Percentiles rank a stretch among this genome's conserved stretches.
Conservation (phyloP, 1,284 basidiomycete species). For the Coniophora puteana region DNA sequence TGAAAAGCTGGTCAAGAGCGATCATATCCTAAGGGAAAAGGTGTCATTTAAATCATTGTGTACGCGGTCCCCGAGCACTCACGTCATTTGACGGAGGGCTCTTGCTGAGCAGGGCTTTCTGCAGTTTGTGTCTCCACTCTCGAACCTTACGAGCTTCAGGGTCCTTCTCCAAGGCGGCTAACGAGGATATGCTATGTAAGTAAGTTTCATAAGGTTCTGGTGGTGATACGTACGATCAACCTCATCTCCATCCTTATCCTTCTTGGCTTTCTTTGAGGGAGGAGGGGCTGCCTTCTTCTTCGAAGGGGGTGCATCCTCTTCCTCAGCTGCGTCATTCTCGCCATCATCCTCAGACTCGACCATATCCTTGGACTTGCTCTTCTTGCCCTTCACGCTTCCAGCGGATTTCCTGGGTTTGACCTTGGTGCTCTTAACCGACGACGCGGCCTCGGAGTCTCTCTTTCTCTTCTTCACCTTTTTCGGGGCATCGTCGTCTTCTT, state of each 20-base stretch:
- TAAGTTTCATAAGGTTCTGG: conserved; percentile 5
- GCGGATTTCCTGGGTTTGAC: conserved; percentile 34
- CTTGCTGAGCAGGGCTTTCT: conserved; percentile 73
- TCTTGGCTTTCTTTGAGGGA: conserved; percentile 63
- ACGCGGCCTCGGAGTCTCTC: conserved; percentile 39
- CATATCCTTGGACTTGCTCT: conserved; percentile 58
- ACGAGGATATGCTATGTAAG: conserved; percentile 7
- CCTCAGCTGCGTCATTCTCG: conserved; percentile 39
- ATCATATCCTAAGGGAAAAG: conserved; percentile 66
- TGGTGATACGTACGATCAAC: conserved; percentile 42
- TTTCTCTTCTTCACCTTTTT: conserved; percentile 62
- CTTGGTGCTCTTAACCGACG: conserved; percentile 39
- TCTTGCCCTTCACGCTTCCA: conserved; percentile 39
- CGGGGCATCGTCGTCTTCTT: conserved; percentile 40
- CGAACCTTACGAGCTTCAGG: conserved; percentile 73
- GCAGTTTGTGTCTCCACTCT: conserved; percentile 80
- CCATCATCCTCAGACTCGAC: conserved; percentile 69
- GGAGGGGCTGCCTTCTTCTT: conserved; percentile 58
- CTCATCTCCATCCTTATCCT: conserved; percentile 61
- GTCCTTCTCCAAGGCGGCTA: conserved; percentile 51
- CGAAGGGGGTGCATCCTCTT: conserved; percentile 43
- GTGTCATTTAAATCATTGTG: conserved; percentile 9
- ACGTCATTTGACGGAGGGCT: conserved; percentile 45
- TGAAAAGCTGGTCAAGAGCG: conserved; percentile 74
- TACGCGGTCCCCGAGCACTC: conserved; percentile 11